Percentiles rank a stretch among this genome's conserved stretches.
These are phyloP conservation scores for Dryas integrifolia DNA, from an alignment of 331 rosid species.

Conservation along the genomic window DNA sequence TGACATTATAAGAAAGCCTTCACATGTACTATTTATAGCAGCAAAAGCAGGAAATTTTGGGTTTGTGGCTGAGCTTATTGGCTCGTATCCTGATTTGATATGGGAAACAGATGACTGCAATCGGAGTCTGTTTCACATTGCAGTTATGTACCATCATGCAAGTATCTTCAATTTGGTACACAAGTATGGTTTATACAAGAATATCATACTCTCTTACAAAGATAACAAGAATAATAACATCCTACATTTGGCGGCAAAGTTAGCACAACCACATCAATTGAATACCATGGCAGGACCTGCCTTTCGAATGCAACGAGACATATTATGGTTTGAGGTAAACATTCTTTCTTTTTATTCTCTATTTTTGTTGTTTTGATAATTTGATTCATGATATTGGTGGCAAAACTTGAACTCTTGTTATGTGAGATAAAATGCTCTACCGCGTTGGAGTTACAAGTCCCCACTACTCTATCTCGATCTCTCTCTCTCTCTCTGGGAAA, in stretches of 20 bases:
- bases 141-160: conserved; percentile 16
- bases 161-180: conserved; percentile 9
- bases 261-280: conserved; percentile 7
- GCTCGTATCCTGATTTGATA: neutral
- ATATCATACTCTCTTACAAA: neutral
- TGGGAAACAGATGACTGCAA: neutral
- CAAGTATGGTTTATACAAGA: conserved; percentile 12
- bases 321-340: conserved; percentile 26
- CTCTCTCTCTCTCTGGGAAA: too few relatives aligned
- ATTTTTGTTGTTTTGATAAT: too few relatives aligned
- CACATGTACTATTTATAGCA: neutral
- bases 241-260: conserved; percentile 16
- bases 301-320: conserved; percentile 13
- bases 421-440: too few relatives aligned
- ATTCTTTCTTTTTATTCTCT: too few relatives aligned
- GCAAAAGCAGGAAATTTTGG: neutral
- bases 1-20: neutral
- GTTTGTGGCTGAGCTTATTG: neutral
- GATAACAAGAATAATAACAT: conserved; percentile 5
- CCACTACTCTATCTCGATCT: too few relatives aligned
- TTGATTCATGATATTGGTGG: too few relatives aligned
- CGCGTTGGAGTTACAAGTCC: too few relatives aligned
- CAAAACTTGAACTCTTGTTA: too few relatives aligned
- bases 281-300: conserved; percentile 2
- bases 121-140: conserved; percentile 15